These are phyloP conservation scores for Nemania sp. DNA, from an alignment of 2,329 filamentous ascomycete genomes.

Conservation along the genomic window DNA sequence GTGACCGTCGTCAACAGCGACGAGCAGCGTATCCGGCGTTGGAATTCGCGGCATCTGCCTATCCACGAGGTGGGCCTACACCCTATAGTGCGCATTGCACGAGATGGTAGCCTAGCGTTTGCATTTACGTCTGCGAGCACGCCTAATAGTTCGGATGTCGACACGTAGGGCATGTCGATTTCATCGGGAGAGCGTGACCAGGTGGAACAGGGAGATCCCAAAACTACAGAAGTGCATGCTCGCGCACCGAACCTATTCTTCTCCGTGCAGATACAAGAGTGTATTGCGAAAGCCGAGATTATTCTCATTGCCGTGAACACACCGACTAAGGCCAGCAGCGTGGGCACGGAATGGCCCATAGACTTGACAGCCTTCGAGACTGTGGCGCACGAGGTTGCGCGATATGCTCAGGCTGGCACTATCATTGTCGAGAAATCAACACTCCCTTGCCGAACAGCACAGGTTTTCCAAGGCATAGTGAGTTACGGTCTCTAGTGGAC, in stretches of 20 bases:
- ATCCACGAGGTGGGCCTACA: slow-evolving; percentile 75
- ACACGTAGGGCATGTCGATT: slow-evolving; percentile 34
- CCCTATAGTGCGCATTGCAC: slow-evolving; percentile 67
- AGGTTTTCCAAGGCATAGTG: slow-evolving; percentile 13
- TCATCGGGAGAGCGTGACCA: slow-evolving; percentile 25
- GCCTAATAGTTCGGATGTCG: slow-evolving; percentile 38
- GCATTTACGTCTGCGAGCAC: slow-evolving; percentile 47
- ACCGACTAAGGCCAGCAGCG: slow-evolving; percentile 71
- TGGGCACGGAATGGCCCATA: slow-evolving; percentile 70
- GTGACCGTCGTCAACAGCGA: slow-evolving; percentile 78
- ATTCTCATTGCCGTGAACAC: slow-evolving; percentile 80
- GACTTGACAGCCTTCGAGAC: slow-evolving; percentile 74
- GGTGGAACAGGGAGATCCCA: slow-evolving; percentile 14
- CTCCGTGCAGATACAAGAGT: slow-evolving; percentile 65
- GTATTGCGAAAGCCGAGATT: slow-evolving; percentile 69
- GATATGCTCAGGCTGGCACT: slow-evolving; percentile 65
- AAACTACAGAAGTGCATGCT: slow-evolving; percentile 43
- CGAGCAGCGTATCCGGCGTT: slow-evolving; percentile 65
- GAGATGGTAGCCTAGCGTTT: slow-evolving; percentile 58
- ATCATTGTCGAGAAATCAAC: slow-evolving; percentile 84
- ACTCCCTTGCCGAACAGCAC: slow-evolving; percentile 73
- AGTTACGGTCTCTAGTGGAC: neutral
- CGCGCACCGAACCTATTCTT: slow-evolving; percentile 72
- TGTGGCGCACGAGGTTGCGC: slow-evolving; percentile 68
- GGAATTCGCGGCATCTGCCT: slow-evolving; percentile 74